Evolutionary conservation across 2,329 filamentous ascomycete species (phyloP).

Genomic region (Pseudonectria buxi): DNA sequence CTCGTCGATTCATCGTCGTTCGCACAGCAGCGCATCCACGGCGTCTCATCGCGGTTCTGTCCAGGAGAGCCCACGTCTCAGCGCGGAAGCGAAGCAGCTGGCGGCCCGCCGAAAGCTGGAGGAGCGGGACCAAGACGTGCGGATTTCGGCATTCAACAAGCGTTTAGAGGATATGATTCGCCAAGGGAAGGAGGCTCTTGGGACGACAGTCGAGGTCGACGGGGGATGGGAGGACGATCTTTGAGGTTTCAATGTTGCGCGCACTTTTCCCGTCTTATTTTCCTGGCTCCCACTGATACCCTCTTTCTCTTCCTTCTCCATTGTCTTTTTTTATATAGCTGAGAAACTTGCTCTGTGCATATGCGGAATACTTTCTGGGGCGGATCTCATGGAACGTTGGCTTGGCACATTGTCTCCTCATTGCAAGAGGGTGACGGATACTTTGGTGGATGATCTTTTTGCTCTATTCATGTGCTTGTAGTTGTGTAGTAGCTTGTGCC

Average conservation of each 20-base stretch:
- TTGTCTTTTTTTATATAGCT: too few relatives aligned
- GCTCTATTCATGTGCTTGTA: too few relatives aligned
- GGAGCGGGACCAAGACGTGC: constrained; percentile 71
- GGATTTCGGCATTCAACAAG: constrained; percentile 72
- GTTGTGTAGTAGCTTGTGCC: too few relatives aligned
- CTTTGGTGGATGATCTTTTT: constrained; percentile 4
- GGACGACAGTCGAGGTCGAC: constrained; percentile 60
- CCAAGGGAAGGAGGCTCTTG: constrained; percentile 81
- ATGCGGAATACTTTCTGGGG: too few relatives aligned
- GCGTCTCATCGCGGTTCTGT: constrained; percentile 27
- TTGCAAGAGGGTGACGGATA: too few relatives aligned
- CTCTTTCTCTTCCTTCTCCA: constrained; percentile 2
- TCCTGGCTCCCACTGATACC: constrained; percentile 2
- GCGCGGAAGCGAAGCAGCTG: constrained; percentile 65
- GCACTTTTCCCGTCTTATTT: constrained; percentile 1
- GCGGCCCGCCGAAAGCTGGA: constrained; percentile 65
- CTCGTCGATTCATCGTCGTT: constrained; percentile 32
- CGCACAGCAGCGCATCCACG: constrained; percentile 38
- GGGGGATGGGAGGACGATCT: constrained; percentile 37
- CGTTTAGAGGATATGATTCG: constrained; percentile 80
- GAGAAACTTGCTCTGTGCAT: too few relatives aligned
- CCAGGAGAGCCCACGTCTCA: constrained; percentile 41
- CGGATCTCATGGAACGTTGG: too few relatives aligned
- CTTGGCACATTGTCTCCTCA: too few relatives aligned
- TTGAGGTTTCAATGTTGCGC: neutral